These are phyloP conservation scores for Dictyostelium brefeldianum DNA, from an alignment of 78 protist species.

Conservation along the genomic window DNA sequence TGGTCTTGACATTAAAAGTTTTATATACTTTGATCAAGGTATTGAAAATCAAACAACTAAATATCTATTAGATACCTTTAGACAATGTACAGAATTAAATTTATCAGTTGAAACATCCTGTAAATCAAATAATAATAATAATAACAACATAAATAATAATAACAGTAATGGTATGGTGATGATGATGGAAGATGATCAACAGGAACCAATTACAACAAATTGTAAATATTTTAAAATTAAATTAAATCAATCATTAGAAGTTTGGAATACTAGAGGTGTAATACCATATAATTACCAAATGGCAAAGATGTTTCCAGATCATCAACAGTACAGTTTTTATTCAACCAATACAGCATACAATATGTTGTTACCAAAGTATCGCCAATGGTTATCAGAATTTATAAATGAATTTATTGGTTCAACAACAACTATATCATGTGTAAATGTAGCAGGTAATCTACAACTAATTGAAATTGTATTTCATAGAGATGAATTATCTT, in stretches of 20 bases:
- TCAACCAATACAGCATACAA: background rate
- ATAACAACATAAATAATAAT: background rate
- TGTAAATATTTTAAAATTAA: background rate
- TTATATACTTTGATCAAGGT: conserved; percentile 6
- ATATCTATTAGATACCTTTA: background rate
- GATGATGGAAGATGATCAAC: background rate
- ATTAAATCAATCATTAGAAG: background rate
- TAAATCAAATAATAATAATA: background rate
- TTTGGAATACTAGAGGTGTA: conserved; percentile 12
- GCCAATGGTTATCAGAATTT: background rate
- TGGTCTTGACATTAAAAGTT: background rate
- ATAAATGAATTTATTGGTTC: background rate
- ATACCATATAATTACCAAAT: background rate
- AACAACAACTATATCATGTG: background rate
- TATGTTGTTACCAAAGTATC: conserved; percentile 24
- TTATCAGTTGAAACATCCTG: background rate
- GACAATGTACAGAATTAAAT: background rate
- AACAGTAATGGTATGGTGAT: background rate
- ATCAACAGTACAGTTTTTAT: background rate
- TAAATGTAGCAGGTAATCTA: background rate
- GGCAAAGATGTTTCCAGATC: conserved; percentile 23
- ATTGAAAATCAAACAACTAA: conserved; percentile 5
- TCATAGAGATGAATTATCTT: background rate
- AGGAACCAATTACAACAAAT: background rate
- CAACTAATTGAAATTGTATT: background rate